Evolutionary conservation across 2,329 filamentous ascomycete genomes (phyloP), one percentile per base, ranked within the genome.

Genomic region (Aspergillus chevalieri): DNA sequence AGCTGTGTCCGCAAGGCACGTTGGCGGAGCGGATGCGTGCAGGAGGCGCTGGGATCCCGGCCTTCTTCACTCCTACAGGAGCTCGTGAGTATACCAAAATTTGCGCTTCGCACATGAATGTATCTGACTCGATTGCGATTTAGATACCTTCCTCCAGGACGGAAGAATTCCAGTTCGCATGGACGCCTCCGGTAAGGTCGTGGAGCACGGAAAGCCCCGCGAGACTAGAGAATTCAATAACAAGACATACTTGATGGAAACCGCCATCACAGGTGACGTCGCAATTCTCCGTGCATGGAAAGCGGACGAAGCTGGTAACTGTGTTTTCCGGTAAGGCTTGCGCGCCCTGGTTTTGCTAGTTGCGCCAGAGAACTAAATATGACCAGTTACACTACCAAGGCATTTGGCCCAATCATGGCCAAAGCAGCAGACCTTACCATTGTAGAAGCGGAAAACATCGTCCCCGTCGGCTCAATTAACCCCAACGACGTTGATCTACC

Each of bases 381-480:
- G 22, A 28, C 33, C 46, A 70, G 66, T 21, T 84, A 87, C 67
- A 86, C 86, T 0, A 89, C 86, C 28, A 87, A 87, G 65, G 83
- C 85, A 0, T 90, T 89, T 55, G 85, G 83, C 1, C 79, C 82
- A 5, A 78, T 88, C 54, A 89, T 90, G 86, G 89, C 86, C 52
- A 91, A 92, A 70, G 88, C 88, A 0, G 89, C 87, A 0, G 81
- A 79, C 44, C 63, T 87, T 36, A 85, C 87, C 22, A 91, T 94
- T 38, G 87, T 93, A 34, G 89, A 94, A 65, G 89, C 89, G 1
- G 89, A 94, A 62, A 79, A 92, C 54, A 89, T 94, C 51, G 89
- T 94, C 47, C 82, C 85, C 2, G 69, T 83, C 1, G 89, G 89
- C 21, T 80, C 81, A 2, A 84, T 94, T 36, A 78, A 84, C 47